These are phyloP conservation scores for Fonsecaea nubica DNA, from an alignment of 2,329 filamentous ascomycete species.

Conservation along the genomic window DNA sequence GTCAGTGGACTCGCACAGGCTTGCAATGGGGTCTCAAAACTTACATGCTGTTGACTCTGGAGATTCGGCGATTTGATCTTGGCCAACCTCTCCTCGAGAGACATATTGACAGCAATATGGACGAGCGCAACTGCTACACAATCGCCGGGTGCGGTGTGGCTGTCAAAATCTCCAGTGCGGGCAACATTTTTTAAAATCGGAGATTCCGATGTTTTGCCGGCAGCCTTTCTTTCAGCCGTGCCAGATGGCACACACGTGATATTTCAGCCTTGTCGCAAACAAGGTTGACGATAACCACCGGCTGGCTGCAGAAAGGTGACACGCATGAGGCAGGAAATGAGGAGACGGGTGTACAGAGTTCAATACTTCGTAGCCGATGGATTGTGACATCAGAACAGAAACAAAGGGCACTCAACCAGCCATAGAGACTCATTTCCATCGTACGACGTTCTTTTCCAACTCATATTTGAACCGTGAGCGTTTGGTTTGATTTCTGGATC, in stretches of 20 bases:
- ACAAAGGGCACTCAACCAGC: background rate
- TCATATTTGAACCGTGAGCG: background rate
- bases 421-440: background rate
- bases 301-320: background rate
- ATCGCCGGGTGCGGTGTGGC: background rate
- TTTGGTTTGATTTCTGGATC: background rate
- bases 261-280: background rate
- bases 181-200: conserved; percentile 6
- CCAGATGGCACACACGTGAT: too few relatives aligned
- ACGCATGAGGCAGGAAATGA: background rate
- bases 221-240: background rate
- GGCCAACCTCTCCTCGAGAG: conserved; percentile 88
- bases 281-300: background rate
- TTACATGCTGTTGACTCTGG: conserved; percentile 90
- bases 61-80: conserved; percentile 97
- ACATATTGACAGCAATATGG: conserved; percentile 32
- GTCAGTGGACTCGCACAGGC: conserved; percentile 18
- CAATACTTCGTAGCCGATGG: background rate
- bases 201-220: conserved; percentile 11
- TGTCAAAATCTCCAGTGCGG: conserved; percentile 16
- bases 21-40: conserved; percentile 38
- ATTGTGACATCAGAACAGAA: background rate
- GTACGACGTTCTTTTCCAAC: background rate
- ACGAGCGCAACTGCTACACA: background rate
- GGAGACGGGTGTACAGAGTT: background rate